Conservation (phyloP, 805 yeast genomes). For the Yarrowia hollandica region DNA sequence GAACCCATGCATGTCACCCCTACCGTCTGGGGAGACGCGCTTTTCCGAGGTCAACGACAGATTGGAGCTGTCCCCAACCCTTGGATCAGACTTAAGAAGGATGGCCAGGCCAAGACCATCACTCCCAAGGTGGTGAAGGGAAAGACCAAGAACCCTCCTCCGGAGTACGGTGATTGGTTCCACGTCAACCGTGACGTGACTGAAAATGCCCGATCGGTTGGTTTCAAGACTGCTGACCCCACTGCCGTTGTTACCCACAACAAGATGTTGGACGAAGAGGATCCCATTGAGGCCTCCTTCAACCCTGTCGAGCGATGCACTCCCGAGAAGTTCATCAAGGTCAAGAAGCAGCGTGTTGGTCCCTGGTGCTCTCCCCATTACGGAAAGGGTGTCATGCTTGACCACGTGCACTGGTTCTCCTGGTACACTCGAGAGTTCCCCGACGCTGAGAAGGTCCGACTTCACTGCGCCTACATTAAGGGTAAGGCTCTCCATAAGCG, state of each 20-base stretch:
- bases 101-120: slow-evolving; percentile 79
- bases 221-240: slow-evolving; percentile 38
- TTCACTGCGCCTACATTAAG: slow-evolving; percentile 66
- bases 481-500: slow-evolving; percentile 60
- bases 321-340: slow-evolving; percentile 72
- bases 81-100: slow-evolving; percentile 76
- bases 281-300: slow-evolving; percentile 59
- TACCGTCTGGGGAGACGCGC: slow-evolving; percentile 62
- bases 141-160: slow-evolving; percentile 60
- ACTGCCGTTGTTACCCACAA: slow-evolving; percentile 45
- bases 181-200: slow-evolving; percentile 62
- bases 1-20: slow-evolving; percentile 51
- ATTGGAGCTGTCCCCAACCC: slow-evolving; percentile 61
- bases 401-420: slow-evolving; percentile 67
- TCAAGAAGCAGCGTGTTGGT: slow-evolving; percentile 56
- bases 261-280: slow-evolving; percentile 63
- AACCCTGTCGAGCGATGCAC: slow-evolving; percentile 85
- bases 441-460: slow-evolving; percentile 56
- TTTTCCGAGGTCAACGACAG: slow-evolving; percentile 56
- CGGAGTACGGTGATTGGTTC: slow-evolving; percentile 76
- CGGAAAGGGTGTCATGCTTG: slow-evolving; percentile 56
- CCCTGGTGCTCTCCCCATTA: slow-evolving; percentile 89
- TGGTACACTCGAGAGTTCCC: slow-evolving; percentile 74
- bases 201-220: slow-evolving; percentile 59
- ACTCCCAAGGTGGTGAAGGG: slow-evolving; percentile 69